phyloP scores from a whole-genome alignment of 2,329 filamentous ascomycete species.

The Fusarium coicis region DNA sequence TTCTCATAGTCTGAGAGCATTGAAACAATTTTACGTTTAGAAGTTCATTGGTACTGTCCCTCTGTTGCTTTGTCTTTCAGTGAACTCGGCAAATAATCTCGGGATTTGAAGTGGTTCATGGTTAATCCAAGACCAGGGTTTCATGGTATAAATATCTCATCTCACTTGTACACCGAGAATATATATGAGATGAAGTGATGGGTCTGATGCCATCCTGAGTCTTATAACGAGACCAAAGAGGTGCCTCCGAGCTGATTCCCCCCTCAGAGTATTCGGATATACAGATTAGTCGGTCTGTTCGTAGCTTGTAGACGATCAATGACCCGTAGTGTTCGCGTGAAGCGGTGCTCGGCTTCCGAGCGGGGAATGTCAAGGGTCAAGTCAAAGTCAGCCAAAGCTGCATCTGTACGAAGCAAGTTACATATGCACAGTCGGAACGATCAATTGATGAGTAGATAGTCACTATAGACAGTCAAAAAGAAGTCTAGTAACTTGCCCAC shows the following conservation, averaged over 20 bases:
- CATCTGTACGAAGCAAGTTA: conserved; percentile 2
- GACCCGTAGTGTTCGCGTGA: conserved; percentile 26
- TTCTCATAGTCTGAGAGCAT: conserved; percentile 9
- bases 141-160: conserved; percentile 2
- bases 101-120: not conserved
- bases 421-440: not conserved
- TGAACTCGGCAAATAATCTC: not conserved
- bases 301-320: conserved; percentile 24
- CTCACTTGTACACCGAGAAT: not conserved
- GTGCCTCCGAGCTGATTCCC: not conserved
- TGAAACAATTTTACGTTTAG: conserved; percentile 20
- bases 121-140: not conserved
- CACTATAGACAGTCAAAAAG: not conserved
- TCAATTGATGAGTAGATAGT: not conserved
- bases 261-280: conserved; percentile 8
- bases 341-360: conserved; percentile 43
- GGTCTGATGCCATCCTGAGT: not conserved
- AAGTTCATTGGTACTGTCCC: not conserved
- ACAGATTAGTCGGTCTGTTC: conserved; percentile 7
- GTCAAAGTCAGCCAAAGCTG: conserved; percentile 3
- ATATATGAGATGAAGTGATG: not conserved
- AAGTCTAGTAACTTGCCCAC: conserved; percentile 21
- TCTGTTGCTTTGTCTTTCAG: not conserved
- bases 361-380: conserved; percentile 30
- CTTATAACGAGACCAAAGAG: not conserved